Evolutionary conservation across 148 eudicot species (phyloP), one percentile per base, ranked within the genome.

Genomic region (Polygonum aviculare): DNA sequence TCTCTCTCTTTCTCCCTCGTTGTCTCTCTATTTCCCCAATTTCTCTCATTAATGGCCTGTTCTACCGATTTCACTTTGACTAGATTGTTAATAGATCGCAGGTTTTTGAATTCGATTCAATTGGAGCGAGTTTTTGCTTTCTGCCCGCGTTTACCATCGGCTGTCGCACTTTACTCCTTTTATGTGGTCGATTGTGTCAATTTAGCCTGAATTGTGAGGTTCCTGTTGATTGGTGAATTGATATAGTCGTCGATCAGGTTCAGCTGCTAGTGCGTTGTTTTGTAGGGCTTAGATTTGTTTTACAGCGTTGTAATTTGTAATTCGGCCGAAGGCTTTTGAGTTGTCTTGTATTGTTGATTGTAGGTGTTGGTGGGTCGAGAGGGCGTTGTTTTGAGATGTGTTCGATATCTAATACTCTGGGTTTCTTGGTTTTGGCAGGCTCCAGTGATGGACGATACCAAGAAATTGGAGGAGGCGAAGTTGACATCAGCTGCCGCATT

Each of bases 401-500:
- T 36, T 36, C 36, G 72, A 1, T 67, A 16, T 35, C 72, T 67
- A n/a, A 67, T 67, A 60, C 22, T 36, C 36, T 45, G 72, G 72
- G 45, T 22, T 74, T 60, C 70, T 72, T 52, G 69, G 12, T 21
- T 47, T 33, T 78, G 69, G 73, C 70, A 75, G 80, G 83, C 72
- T 74, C 49, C 51, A 16, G 74, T 18, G 54, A 86, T 86, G 86
- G 94, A 88, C 75, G 90, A 88, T 35, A 81, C 60, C 52, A 76
- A 81, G 80, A 86, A 81, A 75, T 41, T 84, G 38, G 91, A 86
- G 77, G 85, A 86, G 63, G 86, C 88, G 26, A 90, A 87, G 84
- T 80, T 91, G 78, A 86, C 89, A 8, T 91, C 96, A 2, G 91
- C 96, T 26, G 96, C 96, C n/a, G 96, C 96, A 26, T 91, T 91